Percentiles rank a stretch among this genome's conserved stretches.
phyloP scores from a whole-genome alignment of 2,329 filamentous ascomycete species.

The Daldinia sp. region DNA sequence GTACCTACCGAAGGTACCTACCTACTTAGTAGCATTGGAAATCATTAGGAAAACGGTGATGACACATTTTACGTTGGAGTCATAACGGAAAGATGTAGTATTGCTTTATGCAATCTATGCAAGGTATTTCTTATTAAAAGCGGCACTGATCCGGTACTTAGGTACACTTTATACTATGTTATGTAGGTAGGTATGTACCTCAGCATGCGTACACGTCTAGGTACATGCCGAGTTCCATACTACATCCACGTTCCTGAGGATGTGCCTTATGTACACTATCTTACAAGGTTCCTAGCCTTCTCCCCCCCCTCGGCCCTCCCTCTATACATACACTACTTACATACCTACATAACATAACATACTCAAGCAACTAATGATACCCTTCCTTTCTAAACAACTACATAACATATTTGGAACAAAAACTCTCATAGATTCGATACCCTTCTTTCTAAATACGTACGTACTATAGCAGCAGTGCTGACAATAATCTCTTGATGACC shows the following conservation, averaged over 20 bases:
- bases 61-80: not conserved
- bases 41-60: not conserved
- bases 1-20: no score
- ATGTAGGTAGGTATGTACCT: not conserved
- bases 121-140: not conserved
- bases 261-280: slow-evolving; percentile 10
- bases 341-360: not conserved
- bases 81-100: not conserved
- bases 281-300: slow-evolving; percentile 35
- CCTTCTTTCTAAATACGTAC: slow-evolving; percentile 41
- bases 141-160: not conserved
- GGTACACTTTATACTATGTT: not conserved
- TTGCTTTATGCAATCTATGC: slow-evolving; percentile 4
- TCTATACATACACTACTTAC: slow-evolving; percentile 11
- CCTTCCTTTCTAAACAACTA: slow-evolving; percentile 21
- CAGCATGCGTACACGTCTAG: not conserved
- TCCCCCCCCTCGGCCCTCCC: slow-evolving; percentile 15
- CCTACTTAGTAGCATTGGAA: no score
- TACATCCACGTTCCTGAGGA: slow-evolving; percentile 10
- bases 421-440: slow-evolving; percentile 40
- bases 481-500: slow-evolving; percentile 25
- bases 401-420: slow-evolving; percentile 24
- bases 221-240: no score
- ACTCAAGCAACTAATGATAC: slow-evolving; percentile 10
- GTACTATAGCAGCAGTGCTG: slow-evolving; percentile 38